phyloP scores from a whole-genome alignment of 139 green algal genomes.

The Pycnococcus provasolii region DNA sequence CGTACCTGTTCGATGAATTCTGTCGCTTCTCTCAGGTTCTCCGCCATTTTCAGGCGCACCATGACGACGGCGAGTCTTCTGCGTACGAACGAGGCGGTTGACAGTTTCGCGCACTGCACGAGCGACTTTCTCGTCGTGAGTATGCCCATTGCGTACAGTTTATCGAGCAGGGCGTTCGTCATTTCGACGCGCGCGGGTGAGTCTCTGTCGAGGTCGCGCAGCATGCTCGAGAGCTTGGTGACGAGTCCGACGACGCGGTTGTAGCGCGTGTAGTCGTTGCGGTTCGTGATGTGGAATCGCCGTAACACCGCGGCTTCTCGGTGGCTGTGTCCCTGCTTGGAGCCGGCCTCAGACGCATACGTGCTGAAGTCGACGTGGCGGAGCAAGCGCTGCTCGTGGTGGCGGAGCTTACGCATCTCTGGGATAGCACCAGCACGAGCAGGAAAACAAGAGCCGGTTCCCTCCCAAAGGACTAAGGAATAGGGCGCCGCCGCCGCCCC shows the following conservation, averaged over 20 bases:
- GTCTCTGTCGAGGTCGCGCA: conserved; percentile 62
- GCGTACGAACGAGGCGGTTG: conserved; percentile 78
- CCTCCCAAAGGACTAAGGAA: too few species aligned
- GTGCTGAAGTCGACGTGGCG: conserved; percentile 97
- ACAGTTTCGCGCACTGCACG: conserved; percentile 79
- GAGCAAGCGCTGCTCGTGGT: conserved; percentile 93
- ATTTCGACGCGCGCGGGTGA: conserved; percentile 78
- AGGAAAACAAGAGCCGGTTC: too few species aligned
- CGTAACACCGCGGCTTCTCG: conserved; percentile 86
- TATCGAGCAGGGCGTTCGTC: conserved; percentile 88
- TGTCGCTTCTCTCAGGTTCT: conserved; percentile 76
- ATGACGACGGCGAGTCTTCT: conserved; percentile 84
- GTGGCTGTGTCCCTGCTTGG: conserved; percentile 46
- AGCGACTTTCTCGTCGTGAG: conserved; percentile 85
- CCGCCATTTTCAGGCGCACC: conserved; percentile 82
- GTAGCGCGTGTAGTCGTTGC: conserved; percentile 93
- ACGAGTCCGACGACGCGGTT: conserved; percentile 64
- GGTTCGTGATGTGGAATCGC: conserved; percentile 87
- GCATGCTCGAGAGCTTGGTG: conserved; percentile 54
- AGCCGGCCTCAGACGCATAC: conserved; percentile 72
- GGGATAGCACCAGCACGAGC: too few species aligned
- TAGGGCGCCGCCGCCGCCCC: too few species aligned
- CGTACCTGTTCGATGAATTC: conserved; percentile 86
- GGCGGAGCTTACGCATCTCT: conserved; percentile 85
- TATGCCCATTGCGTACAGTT: conserved; percentile 82